These are phyloP conservation scores for Mucor irregularis DNA, from an alignment of 371 early-diverging fungal genomes.

Conservation along the genomic window DNA sequence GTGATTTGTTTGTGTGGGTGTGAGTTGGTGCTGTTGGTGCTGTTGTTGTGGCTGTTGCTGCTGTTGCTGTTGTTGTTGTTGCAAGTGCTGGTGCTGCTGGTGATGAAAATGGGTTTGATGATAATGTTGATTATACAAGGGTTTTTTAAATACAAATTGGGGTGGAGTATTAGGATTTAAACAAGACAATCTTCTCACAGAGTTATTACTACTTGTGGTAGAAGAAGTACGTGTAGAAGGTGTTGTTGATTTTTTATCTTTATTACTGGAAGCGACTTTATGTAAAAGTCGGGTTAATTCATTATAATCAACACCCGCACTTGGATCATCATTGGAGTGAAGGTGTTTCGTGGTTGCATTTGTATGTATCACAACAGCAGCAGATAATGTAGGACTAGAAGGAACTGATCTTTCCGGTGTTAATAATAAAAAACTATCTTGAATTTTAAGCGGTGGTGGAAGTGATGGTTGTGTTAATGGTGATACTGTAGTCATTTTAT, in stretches of 20 bases:
- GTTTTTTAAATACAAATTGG: constrained; percentile 42
- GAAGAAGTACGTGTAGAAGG: constrained; percentile 1
- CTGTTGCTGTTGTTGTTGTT: not conserved
- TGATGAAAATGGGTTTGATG: constrained; percentile 45
- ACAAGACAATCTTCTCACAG: not conserved
- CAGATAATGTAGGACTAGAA: constrained; percentile 29
- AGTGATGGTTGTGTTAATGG: not conserved
- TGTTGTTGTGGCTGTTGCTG: not conserved
- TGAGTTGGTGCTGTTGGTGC: not conserved
- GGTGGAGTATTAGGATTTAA: constrained; percentile 17
- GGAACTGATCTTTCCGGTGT: constrained; percentile 36
- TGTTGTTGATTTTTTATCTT: not conserved
- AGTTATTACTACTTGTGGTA: not conserved
- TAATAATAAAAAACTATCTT: constrained; percentile 8
- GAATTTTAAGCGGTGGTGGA: not conserved
- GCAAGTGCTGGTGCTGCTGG: constrained; percentile 1
- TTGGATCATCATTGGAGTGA: constrained; percentile 24
- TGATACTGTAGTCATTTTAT: not conserved
- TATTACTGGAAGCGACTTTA: constrained; percentile 5
- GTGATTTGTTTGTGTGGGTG: not conserved
- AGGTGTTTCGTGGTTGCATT: constrained; percentile 31
- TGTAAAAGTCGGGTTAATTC: constrained; percentile 32
- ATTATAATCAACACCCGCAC: constrained; percentile 20
- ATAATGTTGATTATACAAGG: constrained; percentile 36
- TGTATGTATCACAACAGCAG: constrained; percentile 30